Conservation (phyloP, 768 basidiomycete species). For the Lactarius evosmus region DNA sequence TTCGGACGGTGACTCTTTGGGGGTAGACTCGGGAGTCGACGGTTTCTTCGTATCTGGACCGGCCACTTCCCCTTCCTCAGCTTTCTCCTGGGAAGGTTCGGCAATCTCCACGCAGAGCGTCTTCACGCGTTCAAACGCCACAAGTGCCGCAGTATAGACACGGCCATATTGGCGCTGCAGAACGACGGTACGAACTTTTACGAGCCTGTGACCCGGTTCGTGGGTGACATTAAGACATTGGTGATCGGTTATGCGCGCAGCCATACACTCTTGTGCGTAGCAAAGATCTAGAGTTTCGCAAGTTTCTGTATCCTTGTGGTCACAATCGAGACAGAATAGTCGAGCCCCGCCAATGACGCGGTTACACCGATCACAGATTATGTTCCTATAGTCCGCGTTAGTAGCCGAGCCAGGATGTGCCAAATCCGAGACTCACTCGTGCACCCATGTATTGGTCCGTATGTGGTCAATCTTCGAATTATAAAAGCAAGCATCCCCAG, state of each 20-base stretch:
- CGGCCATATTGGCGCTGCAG: neutral
- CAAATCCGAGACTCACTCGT: constrained; percentile 23
- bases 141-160: neutral
- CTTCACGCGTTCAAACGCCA: constrained; percentile 5
- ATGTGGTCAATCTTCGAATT: constrained; percentile 24
- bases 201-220: constrained; percentile 33
- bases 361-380: constrained; percentile 31
- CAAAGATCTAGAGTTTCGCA: constrained; percentile 35
- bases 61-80: neutral
- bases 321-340: constrained; percentile 36
- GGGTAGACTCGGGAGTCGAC: neutral
- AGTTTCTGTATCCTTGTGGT: constrained; percentile 3
- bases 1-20: neutral
- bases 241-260: constrained; percentile 19
- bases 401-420: neutral
- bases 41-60: neutral
- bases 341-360: constrained; percentile 33
- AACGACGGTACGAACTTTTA: constrained; percentile 31
- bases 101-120: neutral
- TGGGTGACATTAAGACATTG: constrained; percentile 30
- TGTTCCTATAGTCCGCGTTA: constrained; percentile 17
- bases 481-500: constrained; percentile 32
- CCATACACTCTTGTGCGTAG: constrained; percentile 30
- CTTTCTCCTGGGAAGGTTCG: neutral
- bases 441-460: constrained; percentile 26